Percentiles rank a stretch among this genome's conserved stretches.
These are phyloP conservation scores for Aspergillus panamensis DNA, from an alignment of 495 filamentous ascomycete species.

Conservation along the genomic window DNA sequence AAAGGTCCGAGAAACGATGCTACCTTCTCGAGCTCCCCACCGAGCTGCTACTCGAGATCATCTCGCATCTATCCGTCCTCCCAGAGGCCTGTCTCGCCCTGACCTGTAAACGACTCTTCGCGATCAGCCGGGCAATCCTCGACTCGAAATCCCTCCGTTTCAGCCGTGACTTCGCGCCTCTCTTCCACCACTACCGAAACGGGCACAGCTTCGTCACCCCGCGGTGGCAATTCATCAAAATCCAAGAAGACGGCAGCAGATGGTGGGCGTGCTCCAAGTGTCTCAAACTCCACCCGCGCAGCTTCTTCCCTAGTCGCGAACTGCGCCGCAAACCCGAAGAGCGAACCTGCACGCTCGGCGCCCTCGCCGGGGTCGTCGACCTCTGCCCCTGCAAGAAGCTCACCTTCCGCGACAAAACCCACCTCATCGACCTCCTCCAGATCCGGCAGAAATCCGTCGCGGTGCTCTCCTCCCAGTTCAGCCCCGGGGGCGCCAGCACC, in stretches of 20 bases:
- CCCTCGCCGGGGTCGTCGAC: constrained; percentile 42
- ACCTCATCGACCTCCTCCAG: constrained; percentile 36
- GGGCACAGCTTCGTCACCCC: constrained; percentile 40
- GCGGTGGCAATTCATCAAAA: constrained; percentile 42
- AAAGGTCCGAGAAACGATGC: constrained; percentile 26
- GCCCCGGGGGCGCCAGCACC: constrained; percentile 26
- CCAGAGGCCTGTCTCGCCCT: constrained; percentile 43
- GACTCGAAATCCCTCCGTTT: constrained; percentile 39
- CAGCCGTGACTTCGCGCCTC: constrained; percentile 42
- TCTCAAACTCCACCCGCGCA: constrained; percentile 42
- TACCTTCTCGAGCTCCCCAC: constrained; percentile 44
- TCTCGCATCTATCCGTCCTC: constrained; percentile 37
- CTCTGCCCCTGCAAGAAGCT: constrained; percentile 48
- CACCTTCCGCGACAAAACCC: constrained; percentile 43
- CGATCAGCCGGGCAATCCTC: constrained; percentile 37
- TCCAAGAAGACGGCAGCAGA: constrained; percentile 34
- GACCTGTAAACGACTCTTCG: constrained; percentile 43
- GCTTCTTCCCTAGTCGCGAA: constrained; percentile 36
- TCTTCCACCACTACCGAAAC: constrained; percentile 46
- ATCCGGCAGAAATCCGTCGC: constrained; percentile 31
- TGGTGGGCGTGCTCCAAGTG: constrained; percentile 46
- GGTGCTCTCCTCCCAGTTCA: constrained; percentile 32
- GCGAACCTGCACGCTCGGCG: constrained; percentile 41
- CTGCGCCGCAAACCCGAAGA: constrained; percentile 36
- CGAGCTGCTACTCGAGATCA: constrained; percentile 42